Percentiles rank a stretch among this genome's conserved stretches.
Conservation (phyloP, 495 filamentous ascomycete genomes). For the Penicillium canariense region DNA sequence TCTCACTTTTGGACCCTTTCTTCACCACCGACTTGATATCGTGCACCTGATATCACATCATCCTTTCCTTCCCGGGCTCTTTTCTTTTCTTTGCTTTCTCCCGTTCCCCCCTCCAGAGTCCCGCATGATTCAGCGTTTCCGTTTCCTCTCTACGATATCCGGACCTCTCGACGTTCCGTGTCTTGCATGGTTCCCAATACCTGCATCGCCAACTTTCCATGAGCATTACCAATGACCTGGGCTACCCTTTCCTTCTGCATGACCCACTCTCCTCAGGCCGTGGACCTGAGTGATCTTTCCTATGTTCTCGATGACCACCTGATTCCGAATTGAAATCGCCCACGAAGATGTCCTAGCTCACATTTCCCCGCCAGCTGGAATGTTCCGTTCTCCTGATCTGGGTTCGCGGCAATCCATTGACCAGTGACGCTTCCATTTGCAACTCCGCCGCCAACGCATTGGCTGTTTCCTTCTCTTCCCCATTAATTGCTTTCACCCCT, state of each 20-base stretch:
- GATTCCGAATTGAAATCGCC: conserved; percentile 12
- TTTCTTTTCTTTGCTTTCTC: background rate
- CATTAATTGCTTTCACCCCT: conserved; percentile 24
- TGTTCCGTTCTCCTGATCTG: background rate
- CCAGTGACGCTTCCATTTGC: conserved; percentile 8
- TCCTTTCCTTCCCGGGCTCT: conserved; percentile 14
- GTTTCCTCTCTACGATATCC: conserved; percentile 14
- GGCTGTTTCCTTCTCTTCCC: conserved; percentile 32
- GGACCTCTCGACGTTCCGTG: conserved; percentile 4
- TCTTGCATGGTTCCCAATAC: conserved; percentile 1
- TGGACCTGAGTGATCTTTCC: conserved; percentile 21
- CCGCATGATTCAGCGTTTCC: conserved; percentile 20
- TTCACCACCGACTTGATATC: conserved; percentile 15
- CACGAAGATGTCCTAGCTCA: conserved; percentile 28
- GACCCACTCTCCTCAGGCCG: conserved; percentile 13
- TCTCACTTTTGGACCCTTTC: conserved; percentile 8
- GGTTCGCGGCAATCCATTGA: background rate
- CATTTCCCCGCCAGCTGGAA: conserved; percentile 1
- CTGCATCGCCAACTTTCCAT: conserved; percentile 8
- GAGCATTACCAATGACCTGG: conserved; percentile 18
- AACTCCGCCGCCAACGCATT: conserved; percentile 2
- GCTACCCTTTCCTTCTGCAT: conserved; percentile 8
- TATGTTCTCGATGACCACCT: conserved; percentile 32
- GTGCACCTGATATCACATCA: conserved; percentile 22
- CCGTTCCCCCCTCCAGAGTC: conserved; percentile 4